Conservation (phyloP, 2,329 filamentous ascomycete species). For the Fusarium penzigii region DNA sequence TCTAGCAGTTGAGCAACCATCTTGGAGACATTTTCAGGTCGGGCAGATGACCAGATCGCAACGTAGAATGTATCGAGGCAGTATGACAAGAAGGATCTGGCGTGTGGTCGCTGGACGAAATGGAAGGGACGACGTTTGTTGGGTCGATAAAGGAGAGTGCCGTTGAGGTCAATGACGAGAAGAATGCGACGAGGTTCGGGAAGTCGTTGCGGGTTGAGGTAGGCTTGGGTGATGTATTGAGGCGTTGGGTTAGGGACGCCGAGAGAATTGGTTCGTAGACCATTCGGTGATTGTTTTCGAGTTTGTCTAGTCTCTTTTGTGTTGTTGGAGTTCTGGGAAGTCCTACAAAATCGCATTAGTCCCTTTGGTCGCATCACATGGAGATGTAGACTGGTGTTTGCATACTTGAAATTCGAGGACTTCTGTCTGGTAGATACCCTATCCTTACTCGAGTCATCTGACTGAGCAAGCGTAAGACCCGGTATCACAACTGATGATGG, state of each 20-base stretch:
- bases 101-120: slow-evolving; percentile 68
- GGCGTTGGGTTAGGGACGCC: slow-evolving; percentile 61
- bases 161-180: slow-evolving; percentile 89
- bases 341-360: no score
- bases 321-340: slow-evolving; percentile 5
- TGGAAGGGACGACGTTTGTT: slow-evolving; percentile 45
- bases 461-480: slow-evolving; percentile 17
- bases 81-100: slow-evolving; percentile 70
- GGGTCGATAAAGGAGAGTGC: slow-evolving; percentile 78
- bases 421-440: neutral
- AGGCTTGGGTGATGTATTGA: slow-evolving; percentile 61
- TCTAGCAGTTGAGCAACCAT: slow-evolving; percentile 70
- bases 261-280: slow-evolving; percentile 47
- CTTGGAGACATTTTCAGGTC: slow-evolving; percentile 66
- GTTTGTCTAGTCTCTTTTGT: neutral
- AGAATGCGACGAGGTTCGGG: slow-evolving; percentile 64
- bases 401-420: slow-evolving; percentile 4
- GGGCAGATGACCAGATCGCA: slow-evolving; percentile 90
- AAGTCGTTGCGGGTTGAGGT: slow-evolving; percentile 42
- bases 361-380: neutral
- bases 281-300: slow-evolving; percentile 5
- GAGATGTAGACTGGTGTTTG: neutral
- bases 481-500: slow-evolving; percentile 13
- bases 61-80: slow-evolving; percentile 74
- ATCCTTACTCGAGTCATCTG: neutral